A percentile compares a stretch with the other conserved stretches of the same genome.
These are phyloP conservation scores for Melaleuca quinquenervia DNA, from an alignment of 345 rosid species.

Conservation along the genomic window DNA sequence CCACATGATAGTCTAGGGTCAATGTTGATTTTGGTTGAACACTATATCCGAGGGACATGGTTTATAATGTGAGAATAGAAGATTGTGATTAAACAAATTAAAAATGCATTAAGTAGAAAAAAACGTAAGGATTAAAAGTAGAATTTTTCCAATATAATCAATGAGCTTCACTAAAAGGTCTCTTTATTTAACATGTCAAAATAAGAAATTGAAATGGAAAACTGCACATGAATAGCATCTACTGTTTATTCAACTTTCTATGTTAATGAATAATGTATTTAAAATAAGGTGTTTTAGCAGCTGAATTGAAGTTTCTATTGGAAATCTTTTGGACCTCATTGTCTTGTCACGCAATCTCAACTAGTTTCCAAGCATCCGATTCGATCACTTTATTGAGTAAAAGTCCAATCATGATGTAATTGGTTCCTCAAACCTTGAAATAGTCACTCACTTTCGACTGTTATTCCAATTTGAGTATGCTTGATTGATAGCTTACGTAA, in stretches of 20 bases:
- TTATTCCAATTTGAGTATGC: too few relatives aligned
- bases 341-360: too few relatives aligned
- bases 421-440: too few relatives aligned
- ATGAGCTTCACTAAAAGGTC: neutral
- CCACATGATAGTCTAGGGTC: neutral
- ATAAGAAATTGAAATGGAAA: neutral
- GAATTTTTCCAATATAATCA: neutral
- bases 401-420: too few relatives aligned
- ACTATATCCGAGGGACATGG: neutral
- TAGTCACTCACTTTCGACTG: too few relatives aligned
- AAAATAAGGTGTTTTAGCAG: neutral
- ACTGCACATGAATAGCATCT: neutral
- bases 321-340: too few relatives aligned
- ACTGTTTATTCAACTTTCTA: neutral
- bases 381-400: too few relatives aligned
- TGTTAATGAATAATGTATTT: neutral
- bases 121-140: neutral
- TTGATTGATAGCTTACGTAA: too few relatives aligned
- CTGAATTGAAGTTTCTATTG: neutral
- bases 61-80: neutral
- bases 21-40: neutral
- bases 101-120: neutral
- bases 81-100: neutral
- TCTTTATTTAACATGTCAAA: neutral
- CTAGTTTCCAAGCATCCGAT: too few relatives aligned